Evolutionary conservation across 2,329 filamentous ascomycete species (phyloP).

Genomic region (Aspergillus tamarii): DNA sequence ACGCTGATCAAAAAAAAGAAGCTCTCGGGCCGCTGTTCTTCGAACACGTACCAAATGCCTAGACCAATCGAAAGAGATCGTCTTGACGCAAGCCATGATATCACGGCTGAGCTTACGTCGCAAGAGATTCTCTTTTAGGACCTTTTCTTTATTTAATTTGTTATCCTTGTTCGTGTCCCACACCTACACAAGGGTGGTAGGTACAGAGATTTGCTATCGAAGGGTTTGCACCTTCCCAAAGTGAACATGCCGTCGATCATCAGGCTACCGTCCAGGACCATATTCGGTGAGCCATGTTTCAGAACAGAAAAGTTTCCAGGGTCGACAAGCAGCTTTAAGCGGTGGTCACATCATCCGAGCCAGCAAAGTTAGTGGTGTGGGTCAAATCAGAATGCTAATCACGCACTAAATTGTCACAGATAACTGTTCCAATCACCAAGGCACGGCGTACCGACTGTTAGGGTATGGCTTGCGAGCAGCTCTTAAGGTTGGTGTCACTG

Average conservation of each 20-base stretch:
- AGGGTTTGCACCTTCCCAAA: constrained; percentile 2
- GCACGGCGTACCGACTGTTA: not conserved
- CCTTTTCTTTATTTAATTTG: not conserved
- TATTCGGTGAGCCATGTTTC: constrained; percentile 27
- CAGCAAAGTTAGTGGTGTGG: constrained; percentile 25
- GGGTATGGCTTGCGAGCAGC: not conserved
- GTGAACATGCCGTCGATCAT: constrained; percentile 10
- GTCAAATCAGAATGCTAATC: constrained; percentile 4
- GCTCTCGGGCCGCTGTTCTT: constrained; percentile 8
- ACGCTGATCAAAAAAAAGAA: constrained; percentile 4
- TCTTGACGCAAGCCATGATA: constrained; percentile 26
- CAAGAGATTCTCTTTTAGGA: not conserved
- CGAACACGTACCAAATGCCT: constrained; percentile 9
- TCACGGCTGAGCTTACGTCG: constrained; percentile 15
- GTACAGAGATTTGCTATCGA: not conserved
- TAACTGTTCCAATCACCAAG: not conserved
- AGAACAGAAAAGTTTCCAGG: constrained; percentile 20
- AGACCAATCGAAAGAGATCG: constrained; percentile 7
- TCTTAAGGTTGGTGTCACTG: not conserved
- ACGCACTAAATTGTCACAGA: constrained; percentile 5
- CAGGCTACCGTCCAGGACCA: constrained; percentile 3
- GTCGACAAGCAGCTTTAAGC: constrained; percentile 21
- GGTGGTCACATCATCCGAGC: constrained; percentile 24
- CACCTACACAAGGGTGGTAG: not conserved
- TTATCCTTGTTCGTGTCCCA: not conserved